These are phyloP conservation scores for Neurospora sp. DNA, from an alignment of 495 filamentous ascomycete genomes.

Conservation along the genomic window DNA sequence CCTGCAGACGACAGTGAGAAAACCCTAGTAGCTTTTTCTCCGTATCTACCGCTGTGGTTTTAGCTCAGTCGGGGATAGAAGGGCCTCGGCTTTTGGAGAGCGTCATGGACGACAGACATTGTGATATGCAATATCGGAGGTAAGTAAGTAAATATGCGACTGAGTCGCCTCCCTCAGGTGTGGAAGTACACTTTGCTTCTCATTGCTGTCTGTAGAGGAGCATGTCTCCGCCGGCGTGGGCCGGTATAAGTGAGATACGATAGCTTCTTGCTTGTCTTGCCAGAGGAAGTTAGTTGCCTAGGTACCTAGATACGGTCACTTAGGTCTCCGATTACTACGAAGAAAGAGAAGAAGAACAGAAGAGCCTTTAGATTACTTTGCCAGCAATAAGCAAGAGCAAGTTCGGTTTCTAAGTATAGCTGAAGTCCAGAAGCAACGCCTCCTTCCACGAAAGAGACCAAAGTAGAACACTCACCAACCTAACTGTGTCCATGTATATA, in stretches of 20 bases:
- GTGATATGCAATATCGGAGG: background rate
- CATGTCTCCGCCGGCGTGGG: background rate
- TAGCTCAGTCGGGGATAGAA: too few relatives aligned
- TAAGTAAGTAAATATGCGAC: background rate
- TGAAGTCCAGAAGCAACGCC: background rate
- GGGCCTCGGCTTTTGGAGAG: background rate
- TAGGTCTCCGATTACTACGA: background rate
- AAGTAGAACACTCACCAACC: background rate
- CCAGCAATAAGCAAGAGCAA: background rate
- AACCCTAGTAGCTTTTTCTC: too few relatives aligned
- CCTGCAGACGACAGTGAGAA: too few relatives aligned
- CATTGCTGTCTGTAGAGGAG: too few relatives aligned
- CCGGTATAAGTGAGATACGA: background rate
- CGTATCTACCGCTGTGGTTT: too few relatives aligned
- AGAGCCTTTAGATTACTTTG: background rate
- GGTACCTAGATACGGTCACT: background rate
- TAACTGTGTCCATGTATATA: background rate
- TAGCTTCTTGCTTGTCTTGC: background rate
- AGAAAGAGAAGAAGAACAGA: background rate
- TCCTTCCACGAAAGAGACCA: background rate
- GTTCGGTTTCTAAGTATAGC: background rate
- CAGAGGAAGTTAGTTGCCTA: background rate
- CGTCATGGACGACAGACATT: background rate
- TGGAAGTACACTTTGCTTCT: background rate
- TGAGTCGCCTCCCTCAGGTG: background rate